Conservation (phyloP, 345 rosid genomes). For the Cardamine occulta region DNA sequence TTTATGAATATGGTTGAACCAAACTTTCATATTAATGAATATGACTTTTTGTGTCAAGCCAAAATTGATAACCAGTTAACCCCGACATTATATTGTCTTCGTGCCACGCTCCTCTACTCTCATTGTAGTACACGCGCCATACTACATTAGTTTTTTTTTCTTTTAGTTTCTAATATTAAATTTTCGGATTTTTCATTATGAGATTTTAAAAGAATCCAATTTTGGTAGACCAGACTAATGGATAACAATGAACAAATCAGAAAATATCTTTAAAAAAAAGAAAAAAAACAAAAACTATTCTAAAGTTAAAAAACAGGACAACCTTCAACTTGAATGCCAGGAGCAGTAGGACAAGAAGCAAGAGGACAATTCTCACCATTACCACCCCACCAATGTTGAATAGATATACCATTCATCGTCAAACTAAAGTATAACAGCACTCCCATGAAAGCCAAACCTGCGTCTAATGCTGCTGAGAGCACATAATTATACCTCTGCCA, state of each 20-base stretch:
- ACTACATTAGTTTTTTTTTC: background rate
- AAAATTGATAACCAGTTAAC: constrained; percentile 16
- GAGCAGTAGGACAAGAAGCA: constrained; percentile 61
- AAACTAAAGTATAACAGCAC: constrained; percentile 55
- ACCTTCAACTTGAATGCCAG: constrained; percentile 52
- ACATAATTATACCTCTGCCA: constrained; percentile 72
- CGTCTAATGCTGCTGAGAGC: constrained; percentile 63
- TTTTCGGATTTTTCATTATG: background rate
- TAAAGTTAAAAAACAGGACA: constrained; percentile 50
- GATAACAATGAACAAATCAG: background rate
- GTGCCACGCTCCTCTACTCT: constrained; percentile 1
- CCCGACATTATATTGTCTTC: constrained; percentile 15
- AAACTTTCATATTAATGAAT: constrained; percentile 22
- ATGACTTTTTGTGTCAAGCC: constrained; percentile 22
- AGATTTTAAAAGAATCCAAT: background rate
- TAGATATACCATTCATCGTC: constrained; percentile 43
- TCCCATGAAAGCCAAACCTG: constrained; percentile 67
- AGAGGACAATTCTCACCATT: constrained; percentile 56
- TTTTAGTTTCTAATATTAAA: background rate
- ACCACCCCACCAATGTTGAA: constrained; percentile 55
- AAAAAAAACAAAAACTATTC: background rate
- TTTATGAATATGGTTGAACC: background rate
- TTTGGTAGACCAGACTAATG: background rate
- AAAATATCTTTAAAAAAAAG: background rate
- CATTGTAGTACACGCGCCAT: constrained; percentile 7